Base-by-base conservation (phyloP, 306 rosid genomes). In the Boehmeria nivea region DNA sequence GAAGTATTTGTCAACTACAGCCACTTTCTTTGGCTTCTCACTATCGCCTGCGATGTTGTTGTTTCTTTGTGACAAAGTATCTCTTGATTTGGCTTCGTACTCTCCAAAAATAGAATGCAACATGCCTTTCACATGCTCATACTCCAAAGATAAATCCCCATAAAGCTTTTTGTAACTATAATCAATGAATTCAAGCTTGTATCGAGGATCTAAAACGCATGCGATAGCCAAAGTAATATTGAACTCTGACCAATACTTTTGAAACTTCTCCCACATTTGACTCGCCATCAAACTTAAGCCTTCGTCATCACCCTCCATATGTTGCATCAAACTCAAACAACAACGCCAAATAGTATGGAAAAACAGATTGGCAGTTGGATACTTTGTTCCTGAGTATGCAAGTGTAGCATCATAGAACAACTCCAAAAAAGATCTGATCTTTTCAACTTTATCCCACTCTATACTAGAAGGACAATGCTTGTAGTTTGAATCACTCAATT, bases 161-260 rank as follows among this genome's bases (percentile, higher is more conserved):
- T 54, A 34, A 28, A 33, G 2, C 5, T 54, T 16, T 17, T 54
- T 54, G 43, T 54, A 9, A 20, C n/a, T 0, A 12, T 15, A 54
- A 5, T 33, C 25, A 28, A 31, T 9, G 28, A 54, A 33, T 2
- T 16, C 1, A 33, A 54, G 25, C 28, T 63, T 63, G 12, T 37
- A 50, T 4, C 26, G 21, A 21, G 59, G 43, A 50, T 51, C 21
- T 2, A 51, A 23, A 14, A 51, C 28, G 36, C 26, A 16, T n/a
- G 59, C 42, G 22, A 50, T 50, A 22, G 48, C 37, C 21, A 37
- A 38, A 17, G 25, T 16, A 4, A 31, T 2, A 60, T 2, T 47
- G 27, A 18, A 60, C 13, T 46, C 25, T 20, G 44, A 60, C 47
- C 46, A 47, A 60, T 60, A 44, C 10, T 47, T 47, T 25, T 24